Evolutionary conservation across 202 grass and related monocot species (phyloP), one percentile per base, ranked within the genome.

Genomic region (Brachypodium distachyon): DNA sequence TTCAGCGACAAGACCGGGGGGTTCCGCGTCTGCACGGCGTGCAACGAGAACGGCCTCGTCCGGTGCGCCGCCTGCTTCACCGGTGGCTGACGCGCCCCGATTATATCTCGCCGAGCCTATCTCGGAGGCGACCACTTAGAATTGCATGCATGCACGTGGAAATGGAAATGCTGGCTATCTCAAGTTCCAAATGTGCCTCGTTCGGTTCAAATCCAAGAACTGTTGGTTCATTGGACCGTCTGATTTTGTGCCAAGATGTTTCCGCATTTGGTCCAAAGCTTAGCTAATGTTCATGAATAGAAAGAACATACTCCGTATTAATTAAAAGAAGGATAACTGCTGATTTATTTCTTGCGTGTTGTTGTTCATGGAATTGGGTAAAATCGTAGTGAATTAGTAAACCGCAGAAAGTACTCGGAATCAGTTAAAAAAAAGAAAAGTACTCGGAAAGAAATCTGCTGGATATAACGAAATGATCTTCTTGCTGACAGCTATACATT

Each of bases 31-130:
- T 98, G 91, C 89, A n/a, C 70, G 41, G 77, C 76, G 44, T 98
- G 96, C 96, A 95, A 98, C 54, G 96, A 98, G 81, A 95, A 95
- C 70, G 96, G 96, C 14, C 87, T 98, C 77, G 81, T 92, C 63
- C 82, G 91, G 18, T 98, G 96, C 73, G 18, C 60, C 33, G 72
- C 87, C 52, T 86, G 76, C 78, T 28, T 32, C 51, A 52, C 77
- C 78, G 29, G 64, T 65, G 61, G 86, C 39, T 98, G 87, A 95
- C 72, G 32, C 40, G 14, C 16, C 27, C 56, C 58, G 12, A n/a
- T n/a, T n/a, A n/a, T n/a, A n/a, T n/a, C n/a, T 31, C 7, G 23
- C 5, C n/a, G n/a, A n/a, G n/a, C n/a, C n/a, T n/a, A 1, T 56
- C 31, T 14, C 4, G 33, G 37, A 48, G 54, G 52, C 22, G 40